phyloP scores from a whole-genome alignment of 768 basidiomycete species.

The Lactarius vividus region DNA sequence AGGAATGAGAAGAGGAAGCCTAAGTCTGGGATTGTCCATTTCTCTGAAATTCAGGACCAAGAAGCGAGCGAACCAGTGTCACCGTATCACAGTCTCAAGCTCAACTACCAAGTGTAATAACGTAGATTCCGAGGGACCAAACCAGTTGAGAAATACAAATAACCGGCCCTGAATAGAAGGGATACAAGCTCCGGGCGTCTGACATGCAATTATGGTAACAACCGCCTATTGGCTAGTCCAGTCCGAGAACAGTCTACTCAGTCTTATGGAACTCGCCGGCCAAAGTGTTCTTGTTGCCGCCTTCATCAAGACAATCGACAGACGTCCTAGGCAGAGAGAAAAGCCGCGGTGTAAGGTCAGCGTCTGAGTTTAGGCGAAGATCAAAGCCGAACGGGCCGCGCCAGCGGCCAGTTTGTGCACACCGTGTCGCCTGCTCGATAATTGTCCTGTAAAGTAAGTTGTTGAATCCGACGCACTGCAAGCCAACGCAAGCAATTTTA shows the following conservation, averaged over 20 bases:
- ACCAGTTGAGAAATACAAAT: constrained; percentile 9
- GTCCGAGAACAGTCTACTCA: constrained; percentile 9
- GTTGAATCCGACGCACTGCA: constrained; percentile 79
- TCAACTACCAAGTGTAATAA: not conserved
- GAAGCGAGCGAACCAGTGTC: not conserved
- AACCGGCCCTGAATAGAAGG: not conserved
- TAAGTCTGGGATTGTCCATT: not conserved
- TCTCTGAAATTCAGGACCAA: not conserved
- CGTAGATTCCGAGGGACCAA: constrained; percentile 3
- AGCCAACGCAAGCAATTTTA: constrained; percentile 66
- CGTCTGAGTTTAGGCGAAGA: constrained; percentile 16
- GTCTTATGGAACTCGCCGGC: constrained; percentile 14
- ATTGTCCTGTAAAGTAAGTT: constrained; percentile 60
- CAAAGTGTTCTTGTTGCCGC: not conserved
- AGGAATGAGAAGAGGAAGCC: not conserved
- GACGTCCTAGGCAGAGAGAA: constrained; percentile 22
- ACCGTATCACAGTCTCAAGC: not conserved
- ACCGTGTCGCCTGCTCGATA: constrained; percentile 59
- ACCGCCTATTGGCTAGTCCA: not conserved
- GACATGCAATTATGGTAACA: not conserved
- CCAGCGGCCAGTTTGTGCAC: constrained; percentile 35
- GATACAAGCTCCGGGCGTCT: constrained; percentile 1
- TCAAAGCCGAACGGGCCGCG: constrained; percentile 28
- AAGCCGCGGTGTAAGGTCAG: constrained; percentile 20
- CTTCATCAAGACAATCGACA: constrained; percentile 8